Evolutionary conservation across 345 rosid genomes (phyloP), one percentile per base, ranked within the genome.

Genomic region (Eucalyptus shirleyi): DNA sequence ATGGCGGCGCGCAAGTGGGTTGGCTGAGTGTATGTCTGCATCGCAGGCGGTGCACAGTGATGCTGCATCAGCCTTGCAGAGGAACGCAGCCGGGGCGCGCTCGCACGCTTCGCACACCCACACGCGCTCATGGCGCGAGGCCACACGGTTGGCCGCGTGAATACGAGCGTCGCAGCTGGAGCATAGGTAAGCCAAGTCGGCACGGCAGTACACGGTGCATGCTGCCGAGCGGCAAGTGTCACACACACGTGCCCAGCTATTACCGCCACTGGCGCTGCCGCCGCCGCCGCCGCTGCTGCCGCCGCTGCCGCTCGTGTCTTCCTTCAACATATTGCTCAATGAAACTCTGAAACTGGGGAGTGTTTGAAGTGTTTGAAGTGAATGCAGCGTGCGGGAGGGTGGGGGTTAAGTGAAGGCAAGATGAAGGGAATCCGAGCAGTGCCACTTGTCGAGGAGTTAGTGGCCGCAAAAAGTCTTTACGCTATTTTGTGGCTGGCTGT

Each of bases 41-140:
- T 98, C 99, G 59, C 99, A 98, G 72, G 95, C 88, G 8, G 92
- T 59, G 77, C 99, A 98, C 15, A 98, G 96, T 72, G 98, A 96
- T 6, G 99, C 99, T 6, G 98, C 94, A 50, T 98, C 98, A 3
- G 99, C 99, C 94, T 95, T 96, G 91, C 99, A 98, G 12, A 97
- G 87, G 88, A 95, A 95, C 49, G 96, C 96, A n/a, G 99, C 99
- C 1, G 99, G 99, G 8, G 97, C 95, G 1, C 94, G 93, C 90
- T 97, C 99, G 15, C 99, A 96, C 3, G 95, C 95, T 87, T 96
- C 94, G 69, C 99, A 97, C 42, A 97, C 95, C 92, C 94, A 91
- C 28, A 97, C 98, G 9, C 99, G 97, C 95, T 95, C 97, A 85
- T 98, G 99, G 87, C 98, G 93, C 11, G 99, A 97, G n/a, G 99